phyloP scores from a whole-genome alignment of 1,139 yeast genomes.

The Insectozyma bohioensis region DNA sequence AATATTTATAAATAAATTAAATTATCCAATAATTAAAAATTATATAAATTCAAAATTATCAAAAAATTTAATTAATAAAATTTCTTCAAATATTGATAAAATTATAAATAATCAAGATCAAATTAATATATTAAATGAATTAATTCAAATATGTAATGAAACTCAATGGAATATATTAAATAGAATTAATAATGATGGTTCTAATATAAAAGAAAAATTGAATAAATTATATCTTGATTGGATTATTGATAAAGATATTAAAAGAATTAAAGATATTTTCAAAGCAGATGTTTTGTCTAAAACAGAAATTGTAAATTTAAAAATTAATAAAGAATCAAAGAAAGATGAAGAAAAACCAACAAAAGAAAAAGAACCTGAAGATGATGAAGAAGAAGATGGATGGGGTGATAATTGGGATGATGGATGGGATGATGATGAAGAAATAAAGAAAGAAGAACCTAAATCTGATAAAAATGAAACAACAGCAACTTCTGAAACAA shows the following conservation, averaged over 20 bases:
- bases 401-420: conserved; percentile 28
- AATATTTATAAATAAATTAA: conserved; percentile 28
- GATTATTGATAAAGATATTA: conserved; percentile 28
- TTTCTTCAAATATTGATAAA: conserved; percentile 29
- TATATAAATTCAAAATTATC: conserved; percentile 32
- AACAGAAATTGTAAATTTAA: conserved; percentile 14
- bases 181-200: conserved; percentile 17
- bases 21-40: conserved; percentile 24
- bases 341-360: conserved; percentile 2
- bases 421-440: conserved; percentile 22
- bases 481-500: conserved; percentile 1
- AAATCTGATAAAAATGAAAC: conserved; percentile 4
- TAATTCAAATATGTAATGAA: conserved; percentile 23
- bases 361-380: conserved; percentile 4
- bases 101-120: conserved; percentile 21
- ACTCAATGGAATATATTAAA: conserved; percentile 33
- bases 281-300: conserved; percentile 14
- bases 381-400: conserved; percentile 14
- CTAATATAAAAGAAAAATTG: conserved; percentile 20
- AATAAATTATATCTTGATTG: conserved; percentile 30
- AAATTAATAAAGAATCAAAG: conserved; percentile 1
- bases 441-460: conserved; percentile 7
- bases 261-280: conserved; percentile 22
- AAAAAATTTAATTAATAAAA: conserved; percentile 26
- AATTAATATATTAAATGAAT: conserved; percentile 21